These are phyloP conservation scores for Rhodotorula diobovata DNA, from an alignment of 768 basidiomycete species.

Conservation along the genomic window DNA sequence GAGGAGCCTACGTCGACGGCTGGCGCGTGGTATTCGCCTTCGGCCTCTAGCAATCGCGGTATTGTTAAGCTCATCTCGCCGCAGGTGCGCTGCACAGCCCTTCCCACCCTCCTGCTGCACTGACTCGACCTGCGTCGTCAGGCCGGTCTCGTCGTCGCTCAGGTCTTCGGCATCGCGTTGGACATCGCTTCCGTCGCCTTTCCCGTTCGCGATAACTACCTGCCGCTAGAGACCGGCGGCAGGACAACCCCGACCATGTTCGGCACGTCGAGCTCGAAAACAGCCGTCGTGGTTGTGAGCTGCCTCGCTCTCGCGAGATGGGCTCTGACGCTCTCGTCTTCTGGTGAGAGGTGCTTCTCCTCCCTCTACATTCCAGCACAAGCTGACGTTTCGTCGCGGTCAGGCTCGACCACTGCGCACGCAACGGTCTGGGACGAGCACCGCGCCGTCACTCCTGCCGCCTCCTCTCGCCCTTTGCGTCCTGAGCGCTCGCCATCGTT, in stretches of 20 bases:
- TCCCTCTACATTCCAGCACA: no score
- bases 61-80: background rate
- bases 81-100: background rate
- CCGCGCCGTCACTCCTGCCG: background rate
- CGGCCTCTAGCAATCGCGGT: background rate
- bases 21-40: background rate
- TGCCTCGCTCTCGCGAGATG: background rate
- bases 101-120: no score
- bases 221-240: background rate
- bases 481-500: background rate
- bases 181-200: conserved; percentile 16
- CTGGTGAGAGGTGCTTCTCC: background rate
- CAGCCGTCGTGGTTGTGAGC: background rate
- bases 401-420: background rate
- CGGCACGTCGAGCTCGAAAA: conserved; percentile 1
- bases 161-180: background rate
- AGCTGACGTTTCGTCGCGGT: background rate
- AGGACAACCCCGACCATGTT: conserved; percentile 1
- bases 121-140: background rate
- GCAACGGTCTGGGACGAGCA: background rate
- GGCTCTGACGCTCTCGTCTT: background rate
- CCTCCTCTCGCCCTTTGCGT: background rate
- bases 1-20: background rate
- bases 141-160: background rate
- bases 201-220: background rate